Evolutionary conservation across 257 asterid species (phyloP).

Genomic region (Prunella vulgaris): DNA sequence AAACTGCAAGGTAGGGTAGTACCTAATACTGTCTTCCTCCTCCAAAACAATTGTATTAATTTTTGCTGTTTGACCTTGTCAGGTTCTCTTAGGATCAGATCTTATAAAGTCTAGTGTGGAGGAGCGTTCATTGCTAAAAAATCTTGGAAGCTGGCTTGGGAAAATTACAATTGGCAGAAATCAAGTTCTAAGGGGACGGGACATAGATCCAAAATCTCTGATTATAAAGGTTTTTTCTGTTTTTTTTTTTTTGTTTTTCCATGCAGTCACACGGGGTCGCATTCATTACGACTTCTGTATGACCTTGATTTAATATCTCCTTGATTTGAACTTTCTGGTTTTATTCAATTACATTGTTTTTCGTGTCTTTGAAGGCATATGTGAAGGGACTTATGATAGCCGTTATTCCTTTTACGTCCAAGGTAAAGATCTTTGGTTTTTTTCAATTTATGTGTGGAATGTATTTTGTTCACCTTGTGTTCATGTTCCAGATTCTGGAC

Average conservation of each 20-base stretch:
- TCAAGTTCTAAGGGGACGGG: constrained; percentile 85
- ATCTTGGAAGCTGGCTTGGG: constrained; percentile 99
- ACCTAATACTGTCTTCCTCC: background rate
- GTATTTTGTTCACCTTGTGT: constrained; percentile 6
- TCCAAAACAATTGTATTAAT: constrained; percentile 8
- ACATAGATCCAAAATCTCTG: constrained; percentile 87
- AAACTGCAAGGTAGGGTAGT: constrained; percentile 83
- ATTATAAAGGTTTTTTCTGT: constrained; percentile 62
- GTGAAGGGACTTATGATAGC: constrained; percentile 98
- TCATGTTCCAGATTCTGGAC: constrained; percentile 62
- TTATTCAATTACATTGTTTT: background rate
- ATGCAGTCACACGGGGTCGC: background rate
- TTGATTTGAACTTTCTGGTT: constrained; percentile 7
- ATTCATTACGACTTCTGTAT: background rate
- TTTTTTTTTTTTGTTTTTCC: constrained; percentile 10
- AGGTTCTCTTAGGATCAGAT: constrained; percentile 98
- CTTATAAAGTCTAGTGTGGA: constrained; percentile 92
- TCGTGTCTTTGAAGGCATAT: constrained; percentile 64
- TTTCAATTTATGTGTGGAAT: background rate
- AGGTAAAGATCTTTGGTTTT: constrained; percentile 45
- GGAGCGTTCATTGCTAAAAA: constrained; percentile 94
- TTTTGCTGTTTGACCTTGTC: constrained; percentile 19
- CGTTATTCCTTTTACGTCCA: constrained; percentile 92
- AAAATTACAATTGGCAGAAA: constrained; percentile 95
- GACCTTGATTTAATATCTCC: background rate